A percentile compares a stretch with the other conserved stretches of the same genome.
Evolutionary conservation across 345 rosid species (phyloP).

Genomic region (Moringa oleifera): DNA sequence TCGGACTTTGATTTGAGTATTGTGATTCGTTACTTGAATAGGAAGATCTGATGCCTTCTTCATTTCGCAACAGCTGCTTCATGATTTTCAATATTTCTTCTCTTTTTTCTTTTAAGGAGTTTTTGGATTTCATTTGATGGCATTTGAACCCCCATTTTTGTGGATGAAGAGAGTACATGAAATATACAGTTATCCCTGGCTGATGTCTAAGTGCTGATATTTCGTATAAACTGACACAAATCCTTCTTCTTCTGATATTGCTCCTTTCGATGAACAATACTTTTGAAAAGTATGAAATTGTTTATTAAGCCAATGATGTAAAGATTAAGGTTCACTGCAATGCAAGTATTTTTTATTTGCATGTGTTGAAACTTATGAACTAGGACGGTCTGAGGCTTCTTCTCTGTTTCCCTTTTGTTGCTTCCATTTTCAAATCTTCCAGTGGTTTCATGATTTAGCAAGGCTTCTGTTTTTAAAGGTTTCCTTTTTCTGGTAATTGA

Average conservation of each 20-base stretch:
- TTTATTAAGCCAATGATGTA: slow-evolving; percentile 27
- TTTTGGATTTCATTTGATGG: too few species aligned
- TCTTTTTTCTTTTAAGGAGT: neutral
- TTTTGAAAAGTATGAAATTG: too few species aligned
- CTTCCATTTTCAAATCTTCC: too few species aligned
- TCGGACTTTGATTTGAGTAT: slow-evolving; percentile 12
- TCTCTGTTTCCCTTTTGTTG: too few species aligned
- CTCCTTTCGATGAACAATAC: too few species aligned
- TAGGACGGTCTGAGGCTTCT: slow-evolving; percentile 65
- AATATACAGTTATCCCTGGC: slow-evolving; percentile 26
- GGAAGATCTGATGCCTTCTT: slow-evolving; percentile 51
- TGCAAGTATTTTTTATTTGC: too few species aligned
- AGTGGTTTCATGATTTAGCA: too few species aligned
- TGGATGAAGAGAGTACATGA: slow-evolving; percentile 10
- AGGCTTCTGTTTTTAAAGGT: too few species aligned
- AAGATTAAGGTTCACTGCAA: neutral
- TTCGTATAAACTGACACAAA: slow-evolving; percentile 12
- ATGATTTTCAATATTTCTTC: neutral
- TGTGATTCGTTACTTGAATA: slow-evolving; percentile 31
- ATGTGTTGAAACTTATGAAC: slow-evolving; percentile 41
- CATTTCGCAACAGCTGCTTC: neutral
- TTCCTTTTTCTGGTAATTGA: too few species aligned
- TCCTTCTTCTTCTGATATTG: too few species aligned
- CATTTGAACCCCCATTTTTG: neutral
- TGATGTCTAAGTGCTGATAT: slow-evolving; percentile 18